Evolutionary conservation across 2,329 filamentous ascomycete genomes (phyloP), one percentile per base, ranked within the genome.

Genomic region (Colletotrichum magnum): DNA sequence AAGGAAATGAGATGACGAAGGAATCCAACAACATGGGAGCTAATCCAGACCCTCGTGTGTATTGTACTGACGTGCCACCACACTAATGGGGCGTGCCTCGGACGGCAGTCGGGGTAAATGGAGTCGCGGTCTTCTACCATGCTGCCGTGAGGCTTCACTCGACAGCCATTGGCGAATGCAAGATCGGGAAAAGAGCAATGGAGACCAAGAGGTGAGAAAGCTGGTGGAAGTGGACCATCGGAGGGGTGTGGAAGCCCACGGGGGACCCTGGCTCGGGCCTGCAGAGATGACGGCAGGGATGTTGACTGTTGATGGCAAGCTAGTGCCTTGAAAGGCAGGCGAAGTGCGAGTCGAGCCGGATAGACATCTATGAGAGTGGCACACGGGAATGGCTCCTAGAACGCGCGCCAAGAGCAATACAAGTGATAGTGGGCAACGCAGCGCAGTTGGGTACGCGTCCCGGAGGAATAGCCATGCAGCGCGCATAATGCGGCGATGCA

Each of bases 281-380:
- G 68, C 68, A 51, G 41, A 54, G 68, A 64, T 70, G 64, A 56
- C 64, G 58, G 41, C 64, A 70, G 58, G 68, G 64, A 41, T 58
- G 18, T 61, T 32, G 36, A 28, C 56, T 24, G 16, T 48, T 39
- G 24, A 57, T 57, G 57, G 51, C 36, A 57, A 61, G 57, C 62
- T 58, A 50, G 28, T 67, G 45, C 39, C 57, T 67, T 41, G 18
- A 51, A 61, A 61, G 67, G 62, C 50, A 60, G 57, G 56, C 26
- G 39, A 45, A 21, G 21, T 36, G 36, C 51, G 41, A 36, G 18
- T 26, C n/a, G 26, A 57, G 24, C 21, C 32, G 56, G 26, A 45
- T 24, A 45, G 43, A 26, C 47, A 26, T 54, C 36, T 52, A 32
- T 36, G 52, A 43, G 62, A 28, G 57, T 18, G 45, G 62, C 36